These are phyloP conservation scores for Scopulariopsis brevicaulis DNA, from an alignment of 2,329 filamentous ascomycete species.

Conservation along the genomic window DNA sequence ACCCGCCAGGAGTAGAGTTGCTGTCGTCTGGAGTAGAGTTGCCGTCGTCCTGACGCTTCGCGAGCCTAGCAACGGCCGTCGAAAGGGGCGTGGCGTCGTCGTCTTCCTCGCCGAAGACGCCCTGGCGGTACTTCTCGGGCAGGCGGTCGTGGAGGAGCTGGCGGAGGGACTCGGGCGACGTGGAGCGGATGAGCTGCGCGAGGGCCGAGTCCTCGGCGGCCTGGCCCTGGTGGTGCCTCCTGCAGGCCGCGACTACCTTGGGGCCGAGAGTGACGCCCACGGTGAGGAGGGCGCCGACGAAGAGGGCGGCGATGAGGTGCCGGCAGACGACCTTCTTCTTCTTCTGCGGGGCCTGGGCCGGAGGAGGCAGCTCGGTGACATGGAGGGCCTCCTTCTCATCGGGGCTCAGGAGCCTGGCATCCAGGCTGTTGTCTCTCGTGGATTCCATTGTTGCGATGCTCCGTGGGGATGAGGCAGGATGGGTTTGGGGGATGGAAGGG, in stretches of 20 bases:
- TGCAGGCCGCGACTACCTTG: background rate
- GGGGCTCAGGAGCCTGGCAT: slow-evolving; percentile 12
- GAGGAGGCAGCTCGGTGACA: background rate
- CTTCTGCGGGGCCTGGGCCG: background rate
- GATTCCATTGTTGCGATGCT: background rate
- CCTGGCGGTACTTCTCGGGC: slow-evolving; percentile 53
- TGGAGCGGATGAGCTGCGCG: slow-evolving; percentile 31
- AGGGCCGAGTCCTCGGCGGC: slow-evolving; percentile 2
- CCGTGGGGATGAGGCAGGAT: background rate
- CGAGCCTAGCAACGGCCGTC: slow-evolving; percentile 51
- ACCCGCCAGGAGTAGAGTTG: slow-evolving; percentile 13
- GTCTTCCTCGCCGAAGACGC: slow-evolving; percentile 55
- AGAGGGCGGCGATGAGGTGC: background rate
- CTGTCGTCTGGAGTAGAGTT: slow-evolving; percentile 17
- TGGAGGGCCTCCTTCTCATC: slow-evolving; percentile 11
- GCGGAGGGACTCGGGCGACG: slow-evolving; percentile 52
- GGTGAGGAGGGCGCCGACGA: slow-evolving; percentile 1
- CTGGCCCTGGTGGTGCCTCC: background rate
- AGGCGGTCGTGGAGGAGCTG: slow-evolving; percentile 53
- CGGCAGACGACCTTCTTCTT: background rate
- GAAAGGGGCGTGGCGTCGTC: slow-evolving; percentile 49
- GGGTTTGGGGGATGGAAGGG: background rate
- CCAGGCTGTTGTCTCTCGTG: slow-evolving; percentile 8
- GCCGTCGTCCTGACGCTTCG: slow-evolving; percentile 41
- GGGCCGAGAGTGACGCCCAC: background rate